Conservation (phyloP, 1,284 basidiomycete genomes). For the Apiotrichum mycotoxinovorans region DNA sequence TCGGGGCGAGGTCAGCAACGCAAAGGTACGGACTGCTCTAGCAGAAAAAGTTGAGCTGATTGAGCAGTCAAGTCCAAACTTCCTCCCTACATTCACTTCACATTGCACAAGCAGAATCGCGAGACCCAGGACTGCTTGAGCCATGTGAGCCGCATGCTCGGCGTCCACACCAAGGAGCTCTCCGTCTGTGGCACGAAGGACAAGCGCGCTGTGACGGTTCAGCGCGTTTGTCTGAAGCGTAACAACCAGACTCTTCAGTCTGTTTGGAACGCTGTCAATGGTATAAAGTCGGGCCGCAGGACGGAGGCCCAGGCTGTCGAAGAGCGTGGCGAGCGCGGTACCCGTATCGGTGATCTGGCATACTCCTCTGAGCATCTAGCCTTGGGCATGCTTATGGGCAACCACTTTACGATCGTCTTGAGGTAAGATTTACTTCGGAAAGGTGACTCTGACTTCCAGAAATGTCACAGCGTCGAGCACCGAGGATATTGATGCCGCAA, state of each 20-base stretch:
- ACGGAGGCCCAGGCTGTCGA: conserved; percentile 60
- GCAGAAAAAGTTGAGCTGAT: background rate
- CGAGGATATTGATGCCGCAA: conserved; percentile 67
- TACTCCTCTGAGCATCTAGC: conserved; percentile 80
- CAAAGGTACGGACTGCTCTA: conserved; percentile 11
- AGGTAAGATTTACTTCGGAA: conserved; percentile 59
- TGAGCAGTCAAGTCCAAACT: conserved; percentile 16
- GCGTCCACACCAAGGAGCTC: conserved; percentile 71
- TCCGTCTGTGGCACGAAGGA: conserved; percentile 96
- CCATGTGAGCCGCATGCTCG: conserved; percentile 71
- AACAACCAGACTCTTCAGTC: conserved; percentile 75
- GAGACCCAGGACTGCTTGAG: conserved; percentile 93
- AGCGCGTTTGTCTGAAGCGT: conserved; percentile 80
- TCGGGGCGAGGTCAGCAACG: conserved; percentile 13
- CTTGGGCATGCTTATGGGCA: conserved; percentile 92
- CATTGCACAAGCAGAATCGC: conserved; percentile 93
- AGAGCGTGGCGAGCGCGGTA: conserved; percentile 80
- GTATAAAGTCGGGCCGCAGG: conserved; percentile 57
- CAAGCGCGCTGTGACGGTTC: conserved; percentile 93
- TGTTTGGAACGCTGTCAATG: conserved; percentile 76
- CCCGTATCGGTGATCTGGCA: conserved; percentile 81
- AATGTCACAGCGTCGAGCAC: conserved; percentile 73
- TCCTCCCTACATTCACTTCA: conserved; percentile 88
- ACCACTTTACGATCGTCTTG: conserved; percentile 90
- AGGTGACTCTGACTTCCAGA: conserved; percentile 51